Conservation (phyloP, 2,329 filamentous ascomycete genomes). For the Calycina marina region DNA sequence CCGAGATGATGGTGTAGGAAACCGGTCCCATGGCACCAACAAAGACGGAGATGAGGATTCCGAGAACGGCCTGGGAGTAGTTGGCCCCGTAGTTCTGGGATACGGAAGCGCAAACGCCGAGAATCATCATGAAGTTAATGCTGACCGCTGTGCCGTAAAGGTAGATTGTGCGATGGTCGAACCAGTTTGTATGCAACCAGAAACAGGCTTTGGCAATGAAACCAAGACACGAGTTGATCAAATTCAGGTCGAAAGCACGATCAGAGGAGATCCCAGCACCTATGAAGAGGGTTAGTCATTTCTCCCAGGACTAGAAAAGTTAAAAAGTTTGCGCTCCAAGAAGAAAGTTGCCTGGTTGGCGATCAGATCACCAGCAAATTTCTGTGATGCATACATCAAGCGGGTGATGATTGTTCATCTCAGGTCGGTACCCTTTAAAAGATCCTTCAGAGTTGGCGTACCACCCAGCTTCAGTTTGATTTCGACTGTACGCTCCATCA, state of each 20-base stretch:
- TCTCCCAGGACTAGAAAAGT: too few species aligned
- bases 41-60: slow-evolving; percentile 46
- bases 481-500: slow-evolving; percentile 43
- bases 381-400: slow-evolving; percentile 42
- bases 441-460: slow-evolving; percentile 32
- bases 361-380: slow-evolving; percentile 45
- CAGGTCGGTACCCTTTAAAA: slow-evolving; percentile 39
- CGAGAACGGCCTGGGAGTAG: slow-evolving; percentile 45
- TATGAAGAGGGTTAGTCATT: too few species aligned
- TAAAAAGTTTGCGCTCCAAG: too few species aligned
- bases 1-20: slow-evolving; percentile 49
- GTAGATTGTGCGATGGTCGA: slow-evolving; percentile 47
- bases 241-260: slow-evolving; percentile 40
- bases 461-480: slow-evolving; percentile 31
- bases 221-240: slow-evolving; percentile 47
- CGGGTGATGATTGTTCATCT: slow-evolving; percentile 42
- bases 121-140: slow-evolving; percentile 34
- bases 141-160: slow-evolving; percentile 42
- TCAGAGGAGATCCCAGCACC: slow-evolving; percentile 37
- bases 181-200: slow-evolving; percentile 49
- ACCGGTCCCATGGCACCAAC: slow-evolving; percentile 46
- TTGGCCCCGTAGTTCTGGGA: slow-evolving; percentile 25
- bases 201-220: slow-evolving; percentile 46
- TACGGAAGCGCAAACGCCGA: slow-evolving; percentile 42
- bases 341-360: slow-evolving; percentile 31